phyloP scores from a whole-genome alignment of 768 basidiomycete species.

The Obba rivulosa region DNA sequence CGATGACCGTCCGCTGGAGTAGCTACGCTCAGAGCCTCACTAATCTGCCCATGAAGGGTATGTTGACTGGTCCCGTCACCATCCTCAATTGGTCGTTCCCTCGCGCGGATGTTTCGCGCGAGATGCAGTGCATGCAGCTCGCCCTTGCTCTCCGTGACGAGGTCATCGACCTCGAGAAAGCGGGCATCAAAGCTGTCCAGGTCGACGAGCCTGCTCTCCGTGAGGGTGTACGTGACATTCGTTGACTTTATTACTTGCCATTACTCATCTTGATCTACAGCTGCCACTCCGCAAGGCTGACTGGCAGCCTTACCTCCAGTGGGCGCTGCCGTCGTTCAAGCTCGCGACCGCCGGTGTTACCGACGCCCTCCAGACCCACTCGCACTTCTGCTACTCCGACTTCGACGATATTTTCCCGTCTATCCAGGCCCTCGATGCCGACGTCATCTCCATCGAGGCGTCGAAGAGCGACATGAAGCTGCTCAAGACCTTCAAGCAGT shows the following conservation, averaged over 20 bases:
- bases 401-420: slow-evolving; percentile 98
- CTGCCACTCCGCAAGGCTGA: slow-evolving; percentile 93
- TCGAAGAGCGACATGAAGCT: slow-evolving; percentile 99
- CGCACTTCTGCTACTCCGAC: slow-evolving; percentile 99
- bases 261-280: slow-evolving; percentile 30
- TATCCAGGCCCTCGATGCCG: slow-evolving; percentile 94
- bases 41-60: slow-evolving; percentile 96
- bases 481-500: slow-evolving; percentile 88
- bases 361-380: slow-evolving; percentile 94
- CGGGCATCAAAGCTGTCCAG: slow-evolving; percentile 96
- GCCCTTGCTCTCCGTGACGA: slow-evolving; percentile 98
- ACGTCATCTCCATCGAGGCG: slow-evolving; percentile 98
- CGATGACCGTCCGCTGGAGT: slow-evolving; percentile 98
- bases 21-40: slow-evolving; percentile 94
- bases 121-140: slow-evolving; percentile 96
- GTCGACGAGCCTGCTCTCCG: slow-evolving; percentile 99
- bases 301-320: slow-evolving; percentile 94
- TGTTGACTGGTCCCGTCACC: slow-evolving; percentile 97
- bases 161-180: slow-evolving; percentile 94
- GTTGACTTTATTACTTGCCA: slow-evolving; percentile 3
- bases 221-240: slow-evolving; percentile 70
- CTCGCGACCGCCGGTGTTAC: slow-evolving; percentile 93
- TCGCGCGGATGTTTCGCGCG: slow-evolving; percentile 93
- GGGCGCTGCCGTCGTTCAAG: slow-evolving; percentile 99
- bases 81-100: slow-evolving; percentile 99